Percentiles rank a stretch among this genome's conserved stretches.
Conservation (phyloP, 192 early-diverging fungal genomes). For the Coemansia sp. region DNA sequence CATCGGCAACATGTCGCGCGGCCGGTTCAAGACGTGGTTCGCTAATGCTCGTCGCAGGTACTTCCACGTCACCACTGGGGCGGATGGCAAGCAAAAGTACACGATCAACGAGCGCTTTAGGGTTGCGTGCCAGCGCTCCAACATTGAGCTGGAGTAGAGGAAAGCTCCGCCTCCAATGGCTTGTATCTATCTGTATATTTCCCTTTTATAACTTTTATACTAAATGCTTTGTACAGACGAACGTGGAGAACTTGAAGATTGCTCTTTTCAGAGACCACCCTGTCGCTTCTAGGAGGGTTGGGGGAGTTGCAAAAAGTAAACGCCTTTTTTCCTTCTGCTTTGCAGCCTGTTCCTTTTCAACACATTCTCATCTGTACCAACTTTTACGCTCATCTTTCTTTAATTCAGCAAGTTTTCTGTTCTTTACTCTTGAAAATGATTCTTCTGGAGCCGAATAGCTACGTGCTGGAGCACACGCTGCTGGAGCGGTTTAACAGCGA, state of each 20-base stretch:
- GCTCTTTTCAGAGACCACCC: not conserved
- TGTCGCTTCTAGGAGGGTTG: not conserved
- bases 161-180: not conserved
- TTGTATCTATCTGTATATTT: constrained; percentile 12
- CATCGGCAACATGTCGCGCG: constrained; percentile 48
- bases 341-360: not conserved
- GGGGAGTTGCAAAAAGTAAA: too few species aligned
- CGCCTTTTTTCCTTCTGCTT: too few species aligned
- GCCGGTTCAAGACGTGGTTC: constrained; percentile 56
- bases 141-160: constrained; percentile 31
- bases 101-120: constrained; percentile 35
- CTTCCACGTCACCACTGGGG: constrained; percentile 19
- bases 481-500: constrained; percentile 62
- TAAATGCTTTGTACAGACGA: not conserved
- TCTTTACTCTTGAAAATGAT: constrained; percentile 36
- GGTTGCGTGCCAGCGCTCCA: constrained; percentile 40
- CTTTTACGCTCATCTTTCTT: too few species aligned
- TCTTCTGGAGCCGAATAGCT: constrained; percentile 57
- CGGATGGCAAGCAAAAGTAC: constrained; percentile 40
- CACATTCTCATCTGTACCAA: not conserved
- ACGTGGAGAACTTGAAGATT: too few species aligned
- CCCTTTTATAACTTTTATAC: not conserved
- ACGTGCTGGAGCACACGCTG: constrained; percentile 64
- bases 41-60: constrained; percentile 55
- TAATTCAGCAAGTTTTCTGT: not conserved